Evolutionary conservation across 495 filamentous ascomycete genomes (phyloP).

Genomic region (Hypoxylon rickii): DNA sequence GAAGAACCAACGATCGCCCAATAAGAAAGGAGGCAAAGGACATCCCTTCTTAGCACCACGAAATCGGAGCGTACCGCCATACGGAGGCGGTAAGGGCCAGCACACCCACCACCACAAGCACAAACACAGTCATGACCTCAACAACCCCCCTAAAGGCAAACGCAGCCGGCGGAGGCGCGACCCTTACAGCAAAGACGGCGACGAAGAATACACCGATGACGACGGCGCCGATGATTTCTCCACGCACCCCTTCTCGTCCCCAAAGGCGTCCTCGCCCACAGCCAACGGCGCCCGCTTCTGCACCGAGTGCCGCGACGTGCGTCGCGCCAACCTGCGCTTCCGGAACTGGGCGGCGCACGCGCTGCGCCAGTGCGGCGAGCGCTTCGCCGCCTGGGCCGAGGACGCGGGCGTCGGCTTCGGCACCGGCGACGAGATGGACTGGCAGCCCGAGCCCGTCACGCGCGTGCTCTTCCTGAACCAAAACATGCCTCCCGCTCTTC

Average conservation of each 20-base stretch:
- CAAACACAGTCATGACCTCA: neutral
- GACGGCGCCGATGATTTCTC: neutral
- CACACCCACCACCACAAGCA: neutral
- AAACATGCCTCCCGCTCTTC: neutral
- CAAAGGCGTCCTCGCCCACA: neutral
- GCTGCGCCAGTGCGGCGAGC: constrained; percentile 9
- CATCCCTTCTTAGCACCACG: neutral
- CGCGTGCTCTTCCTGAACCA: constrained; percentile 23
- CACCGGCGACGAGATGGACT: constrained; percentile 43
- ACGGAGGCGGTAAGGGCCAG: neutral
- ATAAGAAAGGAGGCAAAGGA: constrained; percentile 8
- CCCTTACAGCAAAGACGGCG: neutral
- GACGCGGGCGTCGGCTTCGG: constrained; percentile 38
- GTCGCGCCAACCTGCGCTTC: constrained; percentile 35
- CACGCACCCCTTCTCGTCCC: neutral
- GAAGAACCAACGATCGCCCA: neutral
- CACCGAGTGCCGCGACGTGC: constrained; percentile 34
- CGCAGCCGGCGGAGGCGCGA: neutral
- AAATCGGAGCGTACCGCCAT: neutral
- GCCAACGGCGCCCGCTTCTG: constrained; percentile 21
- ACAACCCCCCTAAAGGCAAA: constrained; percentile 6
- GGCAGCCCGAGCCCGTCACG: constrained; percentile 42
- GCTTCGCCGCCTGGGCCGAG: constrained; percentile 38
- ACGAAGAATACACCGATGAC: neutral
- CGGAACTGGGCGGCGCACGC: constrained; percentile 26